Conservation (phyloP, 2,329 filamentous ascomycete genomes). For the Celoporthe dispersa region DNA sequence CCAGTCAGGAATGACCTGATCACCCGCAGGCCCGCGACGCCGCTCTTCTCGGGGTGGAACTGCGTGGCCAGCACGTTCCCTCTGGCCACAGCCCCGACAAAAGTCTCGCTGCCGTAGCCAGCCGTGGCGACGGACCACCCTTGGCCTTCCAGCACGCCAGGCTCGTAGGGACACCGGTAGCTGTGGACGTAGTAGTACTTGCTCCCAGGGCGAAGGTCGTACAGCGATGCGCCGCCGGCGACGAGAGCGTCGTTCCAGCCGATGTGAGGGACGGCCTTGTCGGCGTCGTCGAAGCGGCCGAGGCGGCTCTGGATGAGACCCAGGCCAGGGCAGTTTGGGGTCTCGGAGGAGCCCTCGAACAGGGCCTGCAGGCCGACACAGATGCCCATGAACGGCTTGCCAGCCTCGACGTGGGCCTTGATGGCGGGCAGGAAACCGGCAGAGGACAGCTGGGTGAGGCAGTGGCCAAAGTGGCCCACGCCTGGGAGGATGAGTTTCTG, state of each 20-base stretch:
- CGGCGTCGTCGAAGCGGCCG: slow-evolving; percentile 73
- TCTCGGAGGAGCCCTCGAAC: slow-evolving; percentile 84
- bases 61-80: slow-evolving; percentile 90
- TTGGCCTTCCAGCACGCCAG: slow-evolving; percentile 74
- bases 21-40: slow-evolving; percentile 82
- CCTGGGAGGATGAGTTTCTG: slow-evolving; percentile 94
- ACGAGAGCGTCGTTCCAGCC: slow-evolving; percentile 94
- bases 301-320: slow-evolving; percentile 74
- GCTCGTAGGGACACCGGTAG: slow-evolving; percentile 79
- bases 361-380: slow-evolving; percentile 93
- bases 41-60: slow-evolving; percentile 98
- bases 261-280: slow-evolving; percentile 97
- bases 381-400: slow-evolving; percentile 98
- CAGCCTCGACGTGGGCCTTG: slow-evolving; percentile 77
- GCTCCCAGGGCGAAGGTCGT: slow-evolving; percentile 76
- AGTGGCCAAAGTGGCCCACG: slow-evolving; percentile 97
- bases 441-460: slow-evolving; percentile 78
- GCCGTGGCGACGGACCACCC: slow-evolving; percentile 95
- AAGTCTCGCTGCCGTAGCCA: slow-evolving; percentile 84
- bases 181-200: slow-evolving; percentile 99
- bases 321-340: slow-evolving; percentile 72
- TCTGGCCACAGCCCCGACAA: slow-evolving; percentile 86
- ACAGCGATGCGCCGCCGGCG: slow-evolving; percentile 59
- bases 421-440: slow-evolving; percentile 87
- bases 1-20: slow-evolving; percentile 87